Base-by-base conservation (phyloP, 176 grass and related monocot genomes). In the Oropetium thomaeum region DNA sequence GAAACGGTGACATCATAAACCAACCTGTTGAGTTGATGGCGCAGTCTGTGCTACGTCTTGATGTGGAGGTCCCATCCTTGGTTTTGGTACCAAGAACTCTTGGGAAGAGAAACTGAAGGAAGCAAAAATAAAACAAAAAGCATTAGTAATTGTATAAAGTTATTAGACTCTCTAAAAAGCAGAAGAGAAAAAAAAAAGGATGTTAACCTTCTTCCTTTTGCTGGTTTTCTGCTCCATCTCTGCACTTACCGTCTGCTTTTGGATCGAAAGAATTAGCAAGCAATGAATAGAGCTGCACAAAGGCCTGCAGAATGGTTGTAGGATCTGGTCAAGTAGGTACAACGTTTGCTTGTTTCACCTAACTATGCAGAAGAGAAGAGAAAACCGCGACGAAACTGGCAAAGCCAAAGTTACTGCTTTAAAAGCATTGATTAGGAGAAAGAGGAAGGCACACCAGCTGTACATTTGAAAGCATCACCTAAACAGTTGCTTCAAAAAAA, bases 131-230 rank as follows among this genome's bases (percentile, higher is more conserved):
- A 0, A n/a, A n/a, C n/a, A n/a, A n/a, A n/a, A n/a, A n/a, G n/a
- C n/a, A n/a, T n/a, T n/a, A n/a, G n/a, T n/a, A n/a, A n/a, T n/a
- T n/a, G n/a, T n/a, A n/a, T 8, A 10, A 41, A 41, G 39, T 41
- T 41, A 41, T 41, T 41, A 41, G 1, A 41, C 39, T 41, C 11
- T 10, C 39, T 8, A 7, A 41, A 8, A 41, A 41, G 8, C 8
- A 41, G 11, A 41, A 41, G 39, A 41, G 8, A 41, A 0, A 58
- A 65, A 2, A 63, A 15, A 78, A 23, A 67, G 19, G 15, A 37
- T 38, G 41, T 41, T 65, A 83, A 83, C 84, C 88, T 83, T 86
- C 76, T 86, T 85, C 60, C 62, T 71, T 70, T 41, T 87, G 38
- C 20, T 58, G 30, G 30, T 49, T 66, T 70, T 82, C 48, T 65